phyloP scores from a whole-genome alignment of 2,329 filamentous ascomycete genomes.

The Aspergillus tubingensis region DNA sequence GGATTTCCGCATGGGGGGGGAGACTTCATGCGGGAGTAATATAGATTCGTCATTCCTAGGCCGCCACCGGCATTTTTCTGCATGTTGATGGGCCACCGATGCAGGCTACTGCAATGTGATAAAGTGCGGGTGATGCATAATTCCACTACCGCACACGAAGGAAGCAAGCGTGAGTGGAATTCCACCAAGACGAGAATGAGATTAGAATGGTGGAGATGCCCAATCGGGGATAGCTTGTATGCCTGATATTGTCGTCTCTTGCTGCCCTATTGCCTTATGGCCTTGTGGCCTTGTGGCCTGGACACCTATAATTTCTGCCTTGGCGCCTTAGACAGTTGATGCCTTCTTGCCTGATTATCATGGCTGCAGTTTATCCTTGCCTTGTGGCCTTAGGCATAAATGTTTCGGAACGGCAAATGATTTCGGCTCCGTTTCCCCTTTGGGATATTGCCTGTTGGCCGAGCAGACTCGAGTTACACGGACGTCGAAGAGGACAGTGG shows the following conservation, averaged over 20 bases:
- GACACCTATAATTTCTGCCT: not conserved
- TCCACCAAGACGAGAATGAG: not conserved
- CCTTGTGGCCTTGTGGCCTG: not conserved
- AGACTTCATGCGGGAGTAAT: not conserved
- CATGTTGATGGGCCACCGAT: not conserved
- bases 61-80: not conserved
- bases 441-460: constrained; percentile 7
- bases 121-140: not conserved
- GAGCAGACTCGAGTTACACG: not conserved
- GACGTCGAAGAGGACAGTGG: constrained; percentile 2
- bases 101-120: constrained; percentile 6
- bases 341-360: not conserved
- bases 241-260: not conserved
- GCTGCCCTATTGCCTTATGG: not conserved
- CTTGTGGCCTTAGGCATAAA: constrained; percentile 10
- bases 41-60: not conserved
- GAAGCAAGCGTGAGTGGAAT: not conserved
- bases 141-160: not conserved
- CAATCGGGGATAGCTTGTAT: not conserved
- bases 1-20: not conserved
- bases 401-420: constrained; percentile 9
- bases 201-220: not conserved
- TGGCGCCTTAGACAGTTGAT: not conserved
- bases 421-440: constrained; percentile 20
- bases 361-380: not conserved